Percentiles rank a stretch among this genome's conserved stretches.
These are phyloP conservation scores for Aspergillus proliferans DNA, from an alignment of 2,329 filamentous ascomycete species.

Conservation along the genomic window DNA sequence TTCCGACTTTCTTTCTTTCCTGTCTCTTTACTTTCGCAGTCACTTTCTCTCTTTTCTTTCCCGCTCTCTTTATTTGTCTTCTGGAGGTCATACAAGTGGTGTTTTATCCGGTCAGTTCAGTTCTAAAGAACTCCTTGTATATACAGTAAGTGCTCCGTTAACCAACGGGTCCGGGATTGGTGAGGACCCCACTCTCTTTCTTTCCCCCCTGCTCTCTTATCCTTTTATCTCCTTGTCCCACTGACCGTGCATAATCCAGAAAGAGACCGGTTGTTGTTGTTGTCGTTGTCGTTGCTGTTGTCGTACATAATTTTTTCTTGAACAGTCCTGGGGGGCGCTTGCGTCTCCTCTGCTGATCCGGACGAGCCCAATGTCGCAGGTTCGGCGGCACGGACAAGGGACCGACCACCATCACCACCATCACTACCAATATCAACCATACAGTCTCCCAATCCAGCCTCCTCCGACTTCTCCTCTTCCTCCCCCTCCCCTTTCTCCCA, in stretches of 20 bases:
- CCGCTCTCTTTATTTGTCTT: not conserved
- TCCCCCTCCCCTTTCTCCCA: constrained; percentile 5
- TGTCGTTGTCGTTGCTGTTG: too few species aligned
- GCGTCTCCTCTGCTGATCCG: not conserved
- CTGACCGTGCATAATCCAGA: not conserved
- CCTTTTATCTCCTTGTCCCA: not conserved
- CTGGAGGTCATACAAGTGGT: not conserved
- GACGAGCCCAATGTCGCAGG: constrained; percentile 1
- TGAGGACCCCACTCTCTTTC: too few species aligned
- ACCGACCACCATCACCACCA: not conserved
- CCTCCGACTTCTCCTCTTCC: constrained; percentile 3
- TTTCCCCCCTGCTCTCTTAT: not conserved
- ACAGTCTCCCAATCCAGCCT: not conserved
- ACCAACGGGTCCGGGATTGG: not conserved
- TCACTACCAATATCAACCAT: not conserved
- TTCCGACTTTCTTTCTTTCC: not conserved
- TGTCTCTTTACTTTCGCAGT: not conserved
- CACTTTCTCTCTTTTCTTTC: not conserved
- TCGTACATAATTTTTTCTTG: too few species aligned
- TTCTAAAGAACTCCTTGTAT: not conserved
- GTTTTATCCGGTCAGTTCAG: too few species aligned
- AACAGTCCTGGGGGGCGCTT: not conserved
- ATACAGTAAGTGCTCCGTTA: not conserved
- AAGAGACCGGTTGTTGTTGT: too few species aligned
- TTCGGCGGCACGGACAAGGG: not conserved